Conservation (phyloP, 2,329 filamentous ascomycete genomes). For the Trichoderma breve region DNA sequence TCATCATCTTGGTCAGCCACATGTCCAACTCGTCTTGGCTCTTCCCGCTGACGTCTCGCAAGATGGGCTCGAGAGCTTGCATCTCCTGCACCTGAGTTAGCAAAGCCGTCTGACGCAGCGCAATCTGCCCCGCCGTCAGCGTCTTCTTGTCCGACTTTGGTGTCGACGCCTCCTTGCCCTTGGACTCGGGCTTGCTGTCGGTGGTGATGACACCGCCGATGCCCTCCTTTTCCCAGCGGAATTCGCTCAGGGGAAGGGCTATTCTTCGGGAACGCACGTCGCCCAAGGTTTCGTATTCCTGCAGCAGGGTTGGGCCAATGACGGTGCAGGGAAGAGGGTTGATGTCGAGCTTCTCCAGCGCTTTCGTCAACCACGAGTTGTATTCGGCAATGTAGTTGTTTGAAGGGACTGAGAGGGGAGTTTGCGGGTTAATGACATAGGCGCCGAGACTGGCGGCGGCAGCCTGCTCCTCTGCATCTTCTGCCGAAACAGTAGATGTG, state of each 20-base stretch:
- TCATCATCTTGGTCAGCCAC: constrained; percentile 86
- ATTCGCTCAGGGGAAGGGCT: constrained; percentile 81
- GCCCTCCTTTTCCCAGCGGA: constrained; percentile 82
- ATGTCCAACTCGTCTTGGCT: constrained; percentile 88
- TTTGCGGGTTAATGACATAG: constrained; percentile 79
- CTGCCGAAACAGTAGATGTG: constrained; percentile 37
- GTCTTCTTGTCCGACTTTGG: constrained; percentile 40
- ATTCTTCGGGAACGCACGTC: constrained; percentile 72
- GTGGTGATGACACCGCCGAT: constrained; percentile 62
- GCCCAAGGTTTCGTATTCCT: constrained; percentile 70
- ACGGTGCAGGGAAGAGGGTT: constrained; percentile 74
- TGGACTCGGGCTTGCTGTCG: constrained; percentile 55
- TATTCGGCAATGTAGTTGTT: constrained; percentile 82
- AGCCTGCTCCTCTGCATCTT: constrained; percentile 56
- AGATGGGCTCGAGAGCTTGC: constrained; percentile 76
- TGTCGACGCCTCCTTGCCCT: constrained; percentile 42
- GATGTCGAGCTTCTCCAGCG: constrained; percentile 69
- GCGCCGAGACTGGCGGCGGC: constrained; percentile 69
- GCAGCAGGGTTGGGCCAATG: constrained; percentile 72
- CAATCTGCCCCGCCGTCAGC: constrained; percentile 66
- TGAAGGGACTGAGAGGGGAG: constrained; percentile 74
- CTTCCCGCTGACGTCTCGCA: constrained; percentile 81
- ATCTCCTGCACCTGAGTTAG: constrained; percentile 79
- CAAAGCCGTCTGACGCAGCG: constrained; percentile 76
- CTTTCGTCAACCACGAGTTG: constrained; percentile 76